Percentiles rank a stretch among this genome's conserved stretches.
Evolutionary conservation across 441 rosid genomes (phyloP).

Genomic region (Mallotus japonicus): DNA sequence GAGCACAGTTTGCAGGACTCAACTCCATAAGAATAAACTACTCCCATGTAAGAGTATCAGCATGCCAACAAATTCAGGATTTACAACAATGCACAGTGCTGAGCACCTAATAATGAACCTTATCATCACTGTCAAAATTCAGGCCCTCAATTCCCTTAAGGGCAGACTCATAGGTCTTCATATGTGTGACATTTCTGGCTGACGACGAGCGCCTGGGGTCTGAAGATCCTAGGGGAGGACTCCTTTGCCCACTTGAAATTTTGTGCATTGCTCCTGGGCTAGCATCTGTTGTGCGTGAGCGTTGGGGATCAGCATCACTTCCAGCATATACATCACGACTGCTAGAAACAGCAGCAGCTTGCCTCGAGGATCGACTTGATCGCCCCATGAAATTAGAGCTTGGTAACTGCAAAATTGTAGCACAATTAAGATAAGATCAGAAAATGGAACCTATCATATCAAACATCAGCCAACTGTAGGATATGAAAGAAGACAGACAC

Average conservation of each 20-base stretch:
- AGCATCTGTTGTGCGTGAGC: conserved; percentile 41
- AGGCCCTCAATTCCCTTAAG: conserved; percentile 73
- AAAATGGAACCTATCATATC: not conserved
- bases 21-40: conserved; percentile 23
- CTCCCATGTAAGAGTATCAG: conserved; percentile 18
- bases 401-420: conserved; percentile 34
- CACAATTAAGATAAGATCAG: conserved; percentile 10
- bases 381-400: conserved; percentile 41
- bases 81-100: conserved; percentile 29
- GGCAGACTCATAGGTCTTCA: conserved; percentile 57
- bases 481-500: not conserved
- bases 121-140: conserved; percentile 60
- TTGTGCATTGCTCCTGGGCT: conserved; percentile 46
- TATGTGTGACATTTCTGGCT: conserved; percentile 42
- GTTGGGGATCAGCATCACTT: conserved; percentile 45
- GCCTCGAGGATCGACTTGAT: conserved; percentile 54
- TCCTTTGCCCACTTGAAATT: conserved; percentile 44
- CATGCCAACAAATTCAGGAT: conserved; percentile 31
- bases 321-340: conserved; percentile 46
- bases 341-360: conserved; percentile 46
- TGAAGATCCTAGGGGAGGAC: conserved; percentile 42
- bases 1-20: conserved; percentile 20
- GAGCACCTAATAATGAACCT: conserved; percentile 49
- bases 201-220: conserved; percentile 57
- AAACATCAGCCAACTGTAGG: not conserved